These are phyloP conservation scores for Paecilomyces formosus DNA, from an alignment of 2,329 filamentous ascomycete species.

Conservation along the genomic window DNA sequence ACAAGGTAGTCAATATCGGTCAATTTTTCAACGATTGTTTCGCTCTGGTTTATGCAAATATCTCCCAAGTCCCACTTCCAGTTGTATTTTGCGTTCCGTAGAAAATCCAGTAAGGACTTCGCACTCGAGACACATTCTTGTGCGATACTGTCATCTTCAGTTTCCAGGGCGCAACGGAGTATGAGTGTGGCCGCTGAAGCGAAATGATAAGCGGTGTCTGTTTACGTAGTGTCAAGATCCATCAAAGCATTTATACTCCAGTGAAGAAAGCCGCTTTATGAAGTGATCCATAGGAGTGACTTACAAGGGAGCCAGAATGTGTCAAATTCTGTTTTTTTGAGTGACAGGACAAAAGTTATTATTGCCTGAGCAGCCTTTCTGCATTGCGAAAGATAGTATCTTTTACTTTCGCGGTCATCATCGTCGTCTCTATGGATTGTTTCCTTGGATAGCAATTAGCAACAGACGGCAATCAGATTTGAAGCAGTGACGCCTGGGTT, in stretches of 20 bases:
- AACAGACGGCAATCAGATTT: neutral
- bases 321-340: conserved; percentile 13
- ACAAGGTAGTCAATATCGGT: conserved; percentile 4
- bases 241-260: neutral
- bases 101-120: conserved; percentile 7
- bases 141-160: conserved; percentile 7
- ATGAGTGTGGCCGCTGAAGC: conserved; percentile 14
- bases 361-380: conserved; percentile 17
- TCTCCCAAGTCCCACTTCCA: conserved; percentile 14
- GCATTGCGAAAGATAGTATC: conserved; percentile 13
- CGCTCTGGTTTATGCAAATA: conserved; percentile 13
- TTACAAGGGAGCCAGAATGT: conserved; percentile 23
- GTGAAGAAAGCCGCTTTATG: neutral
- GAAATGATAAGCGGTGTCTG: conserved; percentile 22
- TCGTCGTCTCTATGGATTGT: conserved; percentile 26
- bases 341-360: conserved; percentile 12
- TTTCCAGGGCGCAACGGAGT: conserved; percentile 12
- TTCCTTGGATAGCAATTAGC: conserved; percentile 3
- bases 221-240: neutral
- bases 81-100: conserved; percentile 9
- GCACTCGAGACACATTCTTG: conserved; percentile 8
- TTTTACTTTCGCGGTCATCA: conserved; percentile 9
- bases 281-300: neutral
- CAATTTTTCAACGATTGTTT: conserved; percentile 10
- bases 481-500: neutral